phyloP scores from a whole-genome alignment of 257 asterid species.

The Linaria vulgaris region DNA sequence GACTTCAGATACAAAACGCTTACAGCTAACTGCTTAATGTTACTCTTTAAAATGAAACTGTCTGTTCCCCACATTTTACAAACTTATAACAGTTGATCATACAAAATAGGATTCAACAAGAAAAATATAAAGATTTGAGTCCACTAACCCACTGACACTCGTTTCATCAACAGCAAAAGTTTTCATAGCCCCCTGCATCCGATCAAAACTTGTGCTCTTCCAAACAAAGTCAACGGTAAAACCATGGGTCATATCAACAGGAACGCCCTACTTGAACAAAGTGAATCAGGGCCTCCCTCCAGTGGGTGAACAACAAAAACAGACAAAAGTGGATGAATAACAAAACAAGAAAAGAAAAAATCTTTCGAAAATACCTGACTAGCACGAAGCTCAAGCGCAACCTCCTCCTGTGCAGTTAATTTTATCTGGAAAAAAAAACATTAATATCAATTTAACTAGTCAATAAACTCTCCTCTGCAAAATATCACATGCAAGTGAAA shows the following conservation, averaged over 20 bases:
- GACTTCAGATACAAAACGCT: background rate
- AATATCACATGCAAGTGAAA: constrained; percentile 11
- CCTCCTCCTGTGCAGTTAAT: constrained; percentile 97
- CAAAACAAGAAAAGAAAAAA: background rate
- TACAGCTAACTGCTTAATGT: no score
- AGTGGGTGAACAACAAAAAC: constrained; percentile 2
- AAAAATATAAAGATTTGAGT: constrained; percentile 5
- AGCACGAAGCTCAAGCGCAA: constrained; percentile 97
- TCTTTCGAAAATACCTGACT: constrained; percentile 56
- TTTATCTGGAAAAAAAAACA: constrained; percentile 59
- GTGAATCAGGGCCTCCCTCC: constrained; percentile 19
- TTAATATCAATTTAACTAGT: constrained; percentile 8
- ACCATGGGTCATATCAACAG: constrained; percentile 89
- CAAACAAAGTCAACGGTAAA: constrained; percentile 96
- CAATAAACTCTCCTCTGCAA: background rate
- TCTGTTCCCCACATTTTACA: no score
- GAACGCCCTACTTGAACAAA: constrained; percentile 70
- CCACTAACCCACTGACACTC: constrained; percentile 96
- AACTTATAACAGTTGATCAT: background rate
- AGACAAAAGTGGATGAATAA: background rate
- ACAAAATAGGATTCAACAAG: background rate
- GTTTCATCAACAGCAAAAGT: constrained; percentile 99
- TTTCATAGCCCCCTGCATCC: constrained; percentile 99
- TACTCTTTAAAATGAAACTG: no score
- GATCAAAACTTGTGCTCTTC: constrained; percentile 99